Percentiles rank a stretch among this genome's conserved stretches.
These are phyloP conservation scores for Xylariaceae sp. DNA, from an alignment of 2,329 filamentous ascomycete species.

Conservation along the genomic window DNA sequence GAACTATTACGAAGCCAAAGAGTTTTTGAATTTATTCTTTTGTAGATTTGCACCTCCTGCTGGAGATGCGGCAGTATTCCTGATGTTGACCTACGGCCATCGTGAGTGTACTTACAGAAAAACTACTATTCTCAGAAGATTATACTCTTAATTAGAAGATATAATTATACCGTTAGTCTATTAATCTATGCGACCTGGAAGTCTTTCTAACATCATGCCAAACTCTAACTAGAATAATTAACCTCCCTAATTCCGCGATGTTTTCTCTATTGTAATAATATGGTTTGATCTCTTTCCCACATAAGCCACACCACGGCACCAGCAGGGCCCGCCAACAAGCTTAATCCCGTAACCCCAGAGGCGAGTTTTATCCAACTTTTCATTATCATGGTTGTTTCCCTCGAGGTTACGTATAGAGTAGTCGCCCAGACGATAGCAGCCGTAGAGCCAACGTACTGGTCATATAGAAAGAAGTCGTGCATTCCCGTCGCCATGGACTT, in stretches of 20 bases:
- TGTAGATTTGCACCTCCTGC: no score
- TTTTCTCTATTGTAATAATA: slow-evolving; percentile 4
- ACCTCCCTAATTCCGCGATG: background rate
- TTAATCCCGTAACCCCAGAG: slow-evolving; percentile 11
- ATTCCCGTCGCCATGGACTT: slow-evolving; percentile 20
- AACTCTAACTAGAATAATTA: background rate
- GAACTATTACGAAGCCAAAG: no score
- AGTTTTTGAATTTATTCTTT: no score
- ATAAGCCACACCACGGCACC: slow-evolving; percentile 24
- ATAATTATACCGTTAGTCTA: no score
- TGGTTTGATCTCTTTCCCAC: slow-evolving; percentile 22
- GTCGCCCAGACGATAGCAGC: slow-evolving; percentile 20
- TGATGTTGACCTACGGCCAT: no score
- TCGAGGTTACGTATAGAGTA: slow-evolving; percentile 19
- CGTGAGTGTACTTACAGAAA: no score
- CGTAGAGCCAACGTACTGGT: slow-evolving; percentile 23
- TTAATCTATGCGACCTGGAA: background rate
- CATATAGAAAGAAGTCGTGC: slow-evolving; percentile 25
- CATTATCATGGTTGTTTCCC: slow-evolving; percentile 5
- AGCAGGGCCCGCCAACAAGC: slow-evolving; percentile 13
- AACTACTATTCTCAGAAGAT: no score
- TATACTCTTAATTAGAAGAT: no score
- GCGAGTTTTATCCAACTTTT: slow-evolving; percentile 16
- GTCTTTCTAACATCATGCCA: background rate
- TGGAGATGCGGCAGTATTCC: no score